Evolutionary conservation across 176 grass and related monocot genomes (phyloP).

Genomic region (Raddia distichophylla): DNA sequence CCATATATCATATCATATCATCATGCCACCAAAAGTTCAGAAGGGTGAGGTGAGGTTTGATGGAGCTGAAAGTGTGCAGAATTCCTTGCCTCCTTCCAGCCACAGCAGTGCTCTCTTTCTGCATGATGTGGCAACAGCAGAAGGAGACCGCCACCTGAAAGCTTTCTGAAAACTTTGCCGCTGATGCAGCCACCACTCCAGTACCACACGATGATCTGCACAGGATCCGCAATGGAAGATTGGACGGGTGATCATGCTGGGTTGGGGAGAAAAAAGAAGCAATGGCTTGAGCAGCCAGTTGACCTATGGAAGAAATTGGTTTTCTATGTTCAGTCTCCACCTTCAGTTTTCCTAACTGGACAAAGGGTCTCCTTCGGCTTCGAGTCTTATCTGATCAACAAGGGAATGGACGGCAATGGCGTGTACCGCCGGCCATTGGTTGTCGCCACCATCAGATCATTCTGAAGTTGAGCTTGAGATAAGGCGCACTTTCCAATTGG

Average conservation of each 20-base stretch:
- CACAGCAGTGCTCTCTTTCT: constrained; percentile 21
- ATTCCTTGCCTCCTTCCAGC: constrained; percentile 16
- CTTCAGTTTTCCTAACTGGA: constrained; percentile 16
- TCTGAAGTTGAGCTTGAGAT: constrained; percentile 24
- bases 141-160: not conserved
- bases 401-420: constrained; percentile 32
- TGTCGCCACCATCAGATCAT: constrained; percentile 12
- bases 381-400: constrained; percentile 24
- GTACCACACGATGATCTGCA: not conserved
- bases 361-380: constrained; percentile 26
- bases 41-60: constrained; percentile 7
- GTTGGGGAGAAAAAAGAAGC: not conserved
- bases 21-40: not conserved
- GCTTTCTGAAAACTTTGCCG: not conserved
- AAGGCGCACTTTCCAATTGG: constrained; percentile 27
- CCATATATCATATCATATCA: not conserved
- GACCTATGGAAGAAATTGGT: not conserved
- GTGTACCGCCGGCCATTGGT: not conserved
- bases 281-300: not conserved
- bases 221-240: not conserved
- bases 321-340: not conserved
- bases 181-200: not conserved
- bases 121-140: not conserved
- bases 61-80: constrained; percentile 34
- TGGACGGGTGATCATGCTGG: not conserved